Base-by-base conservation (phyloP, 306 rosid species). In the Potentilla sterilis region DNA sequence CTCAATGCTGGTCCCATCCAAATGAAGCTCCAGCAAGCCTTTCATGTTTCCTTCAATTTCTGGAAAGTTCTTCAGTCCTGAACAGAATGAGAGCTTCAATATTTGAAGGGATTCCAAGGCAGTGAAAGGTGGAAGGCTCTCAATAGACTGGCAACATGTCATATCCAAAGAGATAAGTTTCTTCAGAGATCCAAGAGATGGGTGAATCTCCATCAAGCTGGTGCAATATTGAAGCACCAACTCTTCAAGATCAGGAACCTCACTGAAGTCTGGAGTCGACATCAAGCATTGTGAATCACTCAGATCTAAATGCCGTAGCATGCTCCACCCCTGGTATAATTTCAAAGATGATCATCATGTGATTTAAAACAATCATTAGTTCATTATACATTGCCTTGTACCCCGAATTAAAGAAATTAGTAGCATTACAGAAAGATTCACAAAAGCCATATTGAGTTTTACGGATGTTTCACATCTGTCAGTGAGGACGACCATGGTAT, bases 81-180 rank as follows among this genome's bases (percentile, higher is more conserved):
- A 55, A 55, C 83, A 80, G n/a, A 70, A 61, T 3, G 72, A 71
- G 35, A 80, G 69, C 41, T 18, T 54, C 24, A 75, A 66, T 16
- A 4, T 9, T 40, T 67, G 38, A 34, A 62, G 67, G 2, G 67
- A 34, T 62, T 62, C 43, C 21, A 34, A 6, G 2, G 13, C 5
- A 62, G 5, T 62, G 41, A 62, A 62, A 34, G 67, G 67, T 14
- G 67, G 67, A 34, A 62, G 2, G 42, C 67, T 34, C n/a, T 62
- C 67, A 34, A 62, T 18, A 13, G 42, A 62, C 21, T 13, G 2
- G 75, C 83, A 74, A 24, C 42, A 13, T 62, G 18, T 15, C 67
- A 62, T 62, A 62, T 62, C 0, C 67, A 62, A 13, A 62, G 0
- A 5, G 4, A 1, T 2, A 14, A 62, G 67, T 34, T 62, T 62